Evolutionary conservation across 2,329 filamentous ascomycete species (phyloP).

Genomic region (Leptographium lundbergii): DNA sequence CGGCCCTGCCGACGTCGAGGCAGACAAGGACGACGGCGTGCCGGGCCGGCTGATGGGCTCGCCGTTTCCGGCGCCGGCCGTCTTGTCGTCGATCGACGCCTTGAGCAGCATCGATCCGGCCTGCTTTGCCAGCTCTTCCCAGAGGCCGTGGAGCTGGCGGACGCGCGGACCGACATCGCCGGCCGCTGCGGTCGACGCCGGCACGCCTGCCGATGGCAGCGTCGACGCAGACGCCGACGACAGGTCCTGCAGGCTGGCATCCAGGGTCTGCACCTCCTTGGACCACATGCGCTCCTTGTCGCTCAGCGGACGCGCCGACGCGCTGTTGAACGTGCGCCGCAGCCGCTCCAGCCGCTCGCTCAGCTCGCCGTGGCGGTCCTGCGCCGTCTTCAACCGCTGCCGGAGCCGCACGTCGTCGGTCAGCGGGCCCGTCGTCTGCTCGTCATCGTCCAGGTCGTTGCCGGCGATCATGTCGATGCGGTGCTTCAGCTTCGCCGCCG

Average conservation of each 20-base stretch:
- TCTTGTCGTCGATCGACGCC: slow-evolving; percentile 15
- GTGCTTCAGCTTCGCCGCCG: slow-evolving; percentile 51
- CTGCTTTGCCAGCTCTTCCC: slow-evolving; percentile 39
- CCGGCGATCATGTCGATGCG: slow-evolving; percentile 56
- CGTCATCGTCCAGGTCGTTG: slow-evolving; percentile 26
- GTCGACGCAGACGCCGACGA: neutral
- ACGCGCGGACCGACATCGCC: slow-evolving; percentile 43
- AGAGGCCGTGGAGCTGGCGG: slow-evolving; percentile 40
- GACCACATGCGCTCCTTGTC: slow-evolving; percentile 46
- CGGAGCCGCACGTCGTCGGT: slow-evolving; percentile 45
- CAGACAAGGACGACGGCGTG: slow-evolving; percentile 6
- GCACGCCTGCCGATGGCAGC: neutral
- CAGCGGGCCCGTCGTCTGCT: slow-evolving; percentile 21
- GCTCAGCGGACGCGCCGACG: slow-evolving; percentile 39
- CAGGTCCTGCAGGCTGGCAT: slow-evolving; percentile 25
- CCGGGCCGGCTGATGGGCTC: neutral
- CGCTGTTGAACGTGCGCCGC: slow-evolving; percentile 34
- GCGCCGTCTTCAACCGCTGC: slow-evolving; percentile 40
- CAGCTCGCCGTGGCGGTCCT: slow-evolving; percentile 43
- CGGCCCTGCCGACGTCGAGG: neutral
- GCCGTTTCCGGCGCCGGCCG: slow-evolving; percentile 16
- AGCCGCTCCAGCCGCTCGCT: slow-evolving; percentile 47
- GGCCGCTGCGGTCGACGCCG: neutral
- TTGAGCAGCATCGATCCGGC: slow-evolving; percentile 29
- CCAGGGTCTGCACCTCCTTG: slow-evolving; percentile 26